Conservation (phyloP, 169 alveolate genomes). For the Plasmodium ovale region DNA sequence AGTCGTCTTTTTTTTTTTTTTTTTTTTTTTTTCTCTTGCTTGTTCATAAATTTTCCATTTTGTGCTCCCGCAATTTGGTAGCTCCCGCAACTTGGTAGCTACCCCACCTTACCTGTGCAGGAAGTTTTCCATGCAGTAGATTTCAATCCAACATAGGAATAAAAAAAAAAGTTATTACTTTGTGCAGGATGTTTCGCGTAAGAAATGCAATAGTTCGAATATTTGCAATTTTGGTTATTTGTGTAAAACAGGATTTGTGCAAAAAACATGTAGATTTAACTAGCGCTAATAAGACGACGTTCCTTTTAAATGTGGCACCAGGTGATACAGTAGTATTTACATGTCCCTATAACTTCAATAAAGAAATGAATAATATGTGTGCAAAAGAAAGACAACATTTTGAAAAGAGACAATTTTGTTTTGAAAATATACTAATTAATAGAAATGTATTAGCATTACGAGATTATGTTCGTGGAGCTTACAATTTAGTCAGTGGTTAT, state of each 20-base stretch:
- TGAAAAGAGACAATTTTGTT: slow-evolving; percentile 9
- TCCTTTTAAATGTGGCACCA: slow-evolving; percentile 12
- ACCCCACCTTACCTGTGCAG: too few relatives aligned
- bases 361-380: neutral
- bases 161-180: too few relatives aligned
- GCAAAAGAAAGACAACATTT: slow-evolving; percentile 2
- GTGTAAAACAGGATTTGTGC: neutral
- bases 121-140: too few relatives aligned
- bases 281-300: neutral
- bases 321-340: slow-evolving; percentile 51
- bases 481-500: neutral
- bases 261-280: slow-evolving; percentile 3
- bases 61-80: too few relatives aligned
- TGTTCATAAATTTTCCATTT: too few relatives aligned
- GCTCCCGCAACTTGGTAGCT: too few relatives aligned
- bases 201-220: neutral
- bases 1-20: too few relatives aligned
- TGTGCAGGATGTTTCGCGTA: neutral
- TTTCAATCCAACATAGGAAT: too few relatives aligned
- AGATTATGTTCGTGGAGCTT: slow-evolving; percentile 33
- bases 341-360: slow-evolving; percentile 27
- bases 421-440: slow-evolving; percentile 10
- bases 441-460: neutral
- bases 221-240: neutral
- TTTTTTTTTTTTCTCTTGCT: too few relatives aligned